Conservation (phyloP, 495 filamentous ascomycete genomes). For the Penicillium riverlandense region DNA sequence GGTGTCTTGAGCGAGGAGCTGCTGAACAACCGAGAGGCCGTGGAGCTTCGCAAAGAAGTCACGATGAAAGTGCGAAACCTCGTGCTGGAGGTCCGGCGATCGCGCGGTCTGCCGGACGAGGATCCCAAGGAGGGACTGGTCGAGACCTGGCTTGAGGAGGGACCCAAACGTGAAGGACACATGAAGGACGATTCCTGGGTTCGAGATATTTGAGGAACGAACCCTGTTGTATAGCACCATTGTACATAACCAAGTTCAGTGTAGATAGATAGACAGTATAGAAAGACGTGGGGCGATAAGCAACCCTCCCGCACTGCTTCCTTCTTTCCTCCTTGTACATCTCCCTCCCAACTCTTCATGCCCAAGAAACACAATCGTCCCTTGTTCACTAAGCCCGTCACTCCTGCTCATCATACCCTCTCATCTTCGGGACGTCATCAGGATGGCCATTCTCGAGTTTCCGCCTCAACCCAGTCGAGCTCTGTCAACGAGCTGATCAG, state of each 20-base stretch:
- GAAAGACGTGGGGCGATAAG: constrained; percentile 12
- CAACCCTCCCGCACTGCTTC: background rate
- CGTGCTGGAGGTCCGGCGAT: constrained; percentile 66
- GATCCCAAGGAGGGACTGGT: constrained; percentile 60
- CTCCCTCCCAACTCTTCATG: constrained; percentile 23
- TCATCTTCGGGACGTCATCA: constrained; percentile 18
- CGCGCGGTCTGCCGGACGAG: constrained; percentile 69
- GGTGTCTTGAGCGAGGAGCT: constrained; percentile 65
- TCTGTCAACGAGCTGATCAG: constrained; percentile 43
- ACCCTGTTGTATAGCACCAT: constrained; percentile 5
- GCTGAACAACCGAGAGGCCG: constrained; percentile 63
- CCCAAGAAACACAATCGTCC: constrained; percentile 38
- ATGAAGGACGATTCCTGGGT: constrained; percentile 60
- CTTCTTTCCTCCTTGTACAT: background rate
- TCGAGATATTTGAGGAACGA: constrained; percentile 42
- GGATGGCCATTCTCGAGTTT: constrained; percentile 20
- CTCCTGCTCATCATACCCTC: constrained; percentile 34
- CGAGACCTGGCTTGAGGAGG: constrained; percentile 56
- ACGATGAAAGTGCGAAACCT: constrained; percentile 69
- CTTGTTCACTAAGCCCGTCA: constrained; percentile 25
- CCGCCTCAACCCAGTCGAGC: constrained; percentile 12
- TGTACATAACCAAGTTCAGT: constrained; percentile 4
- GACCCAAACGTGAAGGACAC: constrained; percentile 46
- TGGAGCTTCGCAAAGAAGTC: constrained; percentile 73
- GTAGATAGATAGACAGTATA: constrained; percentile 13